phyloP scores from a whole-genome alignment of 2,329 filamentous ascomycete species.

The Penicillium expansum region DNA sequence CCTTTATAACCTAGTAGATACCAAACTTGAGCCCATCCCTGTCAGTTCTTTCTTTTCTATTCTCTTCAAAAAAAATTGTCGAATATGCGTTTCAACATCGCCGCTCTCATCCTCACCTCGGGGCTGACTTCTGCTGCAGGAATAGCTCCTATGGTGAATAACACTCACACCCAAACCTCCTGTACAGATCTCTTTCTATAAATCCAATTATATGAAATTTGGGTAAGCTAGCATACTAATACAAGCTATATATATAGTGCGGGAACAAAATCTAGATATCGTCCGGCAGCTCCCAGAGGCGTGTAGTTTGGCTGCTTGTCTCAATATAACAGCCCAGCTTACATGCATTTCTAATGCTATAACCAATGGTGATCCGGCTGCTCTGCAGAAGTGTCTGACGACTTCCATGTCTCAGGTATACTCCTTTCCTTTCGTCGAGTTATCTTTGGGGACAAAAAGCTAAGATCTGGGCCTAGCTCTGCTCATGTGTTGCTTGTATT shows the following conservation, averaged over 20 bases:
- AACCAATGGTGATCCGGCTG: slow-evolving; percentile 12
- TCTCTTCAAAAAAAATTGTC: background rate
- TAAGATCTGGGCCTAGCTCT: slow-evolving; percentile 14
- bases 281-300: slow-evolving; percentile 16
- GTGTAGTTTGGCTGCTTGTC: slow-evolving; percentile 19
- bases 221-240: background rate
- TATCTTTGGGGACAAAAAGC: background rate
- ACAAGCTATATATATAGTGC: slow-evolving; percentile 5
- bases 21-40: background rate
- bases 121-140: slow-evolving; percentile 3
- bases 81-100: slow-evolving; percentile 15
- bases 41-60: background rate
- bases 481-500: slow-evolving; percentile 22
- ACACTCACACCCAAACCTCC: background rate
- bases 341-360: slow-evolving; percentile 20
- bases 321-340: slow-evolving; percentile 17
- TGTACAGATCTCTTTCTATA: background rate
- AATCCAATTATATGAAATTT: background rate
- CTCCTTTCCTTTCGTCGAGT: background rate
- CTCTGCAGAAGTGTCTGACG: slow-evolving; percentile 18
- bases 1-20: background rate
- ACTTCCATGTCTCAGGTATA: slow-evolving; percentile 16
- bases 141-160: background rate
- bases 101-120: slow-evolving; percentile 7
- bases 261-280: slow-evolving; percentile 13